Percentiles rank a stretch among this genome's conserved stretches.
Evolutionary conservation across 768 basidiomycete genomes (phyloP).

Genomic region (Lentinula raphanica): DNA sequence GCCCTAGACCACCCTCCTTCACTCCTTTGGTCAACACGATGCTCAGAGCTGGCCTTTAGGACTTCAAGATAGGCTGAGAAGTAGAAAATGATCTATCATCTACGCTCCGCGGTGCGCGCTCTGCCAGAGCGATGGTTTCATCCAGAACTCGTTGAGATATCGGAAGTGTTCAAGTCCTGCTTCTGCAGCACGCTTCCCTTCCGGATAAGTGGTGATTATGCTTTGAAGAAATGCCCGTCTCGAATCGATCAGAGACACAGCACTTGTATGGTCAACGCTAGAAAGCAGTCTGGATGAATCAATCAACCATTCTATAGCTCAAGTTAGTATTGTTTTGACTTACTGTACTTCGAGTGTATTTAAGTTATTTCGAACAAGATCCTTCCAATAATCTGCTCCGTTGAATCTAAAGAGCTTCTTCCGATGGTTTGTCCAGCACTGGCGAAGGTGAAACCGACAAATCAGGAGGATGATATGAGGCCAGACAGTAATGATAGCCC

Average conservation of each 20-base stretch:
- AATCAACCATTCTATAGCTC: too few relatives aligned
- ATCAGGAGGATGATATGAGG: conserved; percentile 26
- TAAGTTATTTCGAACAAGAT: background rate
- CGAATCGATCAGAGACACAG: background rate
- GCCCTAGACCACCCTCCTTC: too few relatives aligned
- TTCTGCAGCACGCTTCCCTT: background rate
- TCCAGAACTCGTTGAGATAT: conserved; percentile 22
- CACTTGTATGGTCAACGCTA: background rate
- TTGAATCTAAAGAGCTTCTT: conserved; percentile 9
- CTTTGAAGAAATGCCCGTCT: too few relatives aligned
- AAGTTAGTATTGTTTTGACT: too few relatives aligned
- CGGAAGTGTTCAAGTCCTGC: conserved; percentile 16
- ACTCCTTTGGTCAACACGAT: too few relatives aligned
- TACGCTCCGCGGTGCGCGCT: too few relatives aligned
- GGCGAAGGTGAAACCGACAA: conserved; percentile 32
- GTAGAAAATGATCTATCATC: too few relatives aligned
- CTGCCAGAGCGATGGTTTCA: conserved; percentile 21
- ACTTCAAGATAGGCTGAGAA: too few relatives aligned
- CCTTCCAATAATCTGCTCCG: background rate
- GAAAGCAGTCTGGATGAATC: too few relatives aligned
- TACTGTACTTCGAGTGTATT: background rate
- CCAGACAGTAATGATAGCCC: conserved; percentile 24
- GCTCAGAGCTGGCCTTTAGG: too few relatives aligned
- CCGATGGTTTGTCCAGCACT: conserved; percentile 29
- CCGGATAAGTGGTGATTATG: background rate